These are phyloP conservation scores for Bremia lactucae DNA, from an alignment of 352 stramenopile genomes.

Conservation along the genomic window DNA sequence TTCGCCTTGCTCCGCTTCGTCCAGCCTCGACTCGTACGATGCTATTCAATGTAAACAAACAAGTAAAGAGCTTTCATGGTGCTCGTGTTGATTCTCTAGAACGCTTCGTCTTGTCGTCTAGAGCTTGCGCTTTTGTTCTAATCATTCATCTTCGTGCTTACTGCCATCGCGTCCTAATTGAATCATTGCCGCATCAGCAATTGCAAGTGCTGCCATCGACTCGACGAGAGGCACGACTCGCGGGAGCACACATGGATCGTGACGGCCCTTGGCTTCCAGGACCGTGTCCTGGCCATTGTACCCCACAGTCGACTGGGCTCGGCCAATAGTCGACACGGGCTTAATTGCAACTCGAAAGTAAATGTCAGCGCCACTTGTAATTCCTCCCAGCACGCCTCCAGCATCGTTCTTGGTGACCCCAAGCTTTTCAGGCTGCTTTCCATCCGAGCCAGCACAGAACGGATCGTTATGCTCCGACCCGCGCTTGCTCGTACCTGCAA, in stretches of 20 bases:
- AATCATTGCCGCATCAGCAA: constrained; percentile 94
- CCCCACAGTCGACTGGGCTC: constrained; percentile 89
- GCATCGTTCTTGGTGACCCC: constrained; percentile 82
- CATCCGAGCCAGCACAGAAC: constrained; percentile 71
- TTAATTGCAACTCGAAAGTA: constrained; percentile 99
- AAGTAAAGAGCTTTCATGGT: too few relatives aligned
- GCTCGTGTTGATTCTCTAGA: too few relatives aligned
- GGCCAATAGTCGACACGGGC: constrained; percentile 96
- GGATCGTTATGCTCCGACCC: constrained; percentile 98
- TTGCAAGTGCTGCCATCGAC: constrained; percentile 93
- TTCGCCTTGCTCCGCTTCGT: too few relatives aligned
- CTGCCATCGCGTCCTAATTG: constrained; percentile 86
- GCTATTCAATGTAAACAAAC: too few relatives aligned
- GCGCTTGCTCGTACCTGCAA: constrained; percentile 91
- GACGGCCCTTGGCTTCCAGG: constrained; percentile 93
- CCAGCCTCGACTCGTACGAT: too few relatives aligned
- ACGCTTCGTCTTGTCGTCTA: too few relatives aligned
- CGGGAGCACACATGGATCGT: constrained; percentile 97
- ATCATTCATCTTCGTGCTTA: constrained; percentile 36
- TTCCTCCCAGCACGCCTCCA: constrained; percentile 95
- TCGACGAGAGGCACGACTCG: constrained; percentile 96
- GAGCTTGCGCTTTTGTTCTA: constrained; percentile 56
- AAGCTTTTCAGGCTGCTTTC: constrained; percentile 40
- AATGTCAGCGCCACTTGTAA: constrained; percentile 97
- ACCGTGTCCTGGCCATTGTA: constrained; percentile 93